Evolutionary conservation across 306 rosid species (phyloP).

Genomic region (Coriaria nepalensis): DNA sequence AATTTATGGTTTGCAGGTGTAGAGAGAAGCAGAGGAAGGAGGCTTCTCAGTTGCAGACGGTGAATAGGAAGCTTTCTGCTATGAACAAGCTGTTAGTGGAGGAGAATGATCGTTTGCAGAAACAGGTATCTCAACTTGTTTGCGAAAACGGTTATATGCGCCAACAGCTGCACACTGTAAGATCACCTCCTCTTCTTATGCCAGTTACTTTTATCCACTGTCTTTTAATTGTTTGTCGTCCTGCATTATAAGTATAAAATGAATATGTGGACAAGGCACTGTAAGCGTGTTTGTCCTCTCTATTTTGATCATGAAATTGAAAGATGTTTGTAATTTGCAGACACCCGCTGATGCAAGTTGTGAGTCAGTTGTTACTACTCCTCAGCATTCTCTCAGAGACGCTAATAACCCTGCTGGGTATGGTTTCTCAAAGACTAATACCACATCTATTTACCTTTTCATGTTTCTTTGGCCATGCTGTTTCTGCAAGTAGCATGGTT

Average conservation of each 20-base stretch:
- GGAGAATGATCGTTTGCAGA: constrained; percentile 96
- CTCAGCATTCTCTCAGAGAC: constrained; percentile 70
- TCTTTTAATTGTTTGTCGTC: neutral
- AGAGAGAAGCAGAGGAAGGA: constrained; percentile 98
- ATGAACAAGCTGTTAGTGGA: constrained; percentile 98
- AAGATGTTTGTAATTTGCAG: too few species aligned
- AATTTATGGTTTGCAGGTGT: constrained; percentile 39
- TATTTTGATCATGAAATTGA: too few species aligned
- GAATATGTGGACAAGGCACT: neutral
- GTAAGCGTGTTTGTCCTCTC: neutral
- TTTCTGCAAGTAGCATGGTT: too few species aligned
- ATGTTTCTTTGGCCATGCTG: constrained; percentile 7
- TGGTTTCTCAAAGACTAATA: constrained; percentile 8
- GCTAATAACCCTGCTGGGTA: constrained; percentile 99
- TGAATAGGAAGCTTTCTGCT: constrained; percentile 71
- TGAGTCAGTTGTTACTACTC: constrained; percentile 79
- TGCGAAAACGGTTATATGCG: constrained; percentile 88
- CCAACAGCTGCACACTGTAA: constrained; percentile 85
- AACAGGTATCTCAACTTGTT: constrained; percentile 91
- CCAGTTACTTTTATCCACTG: neutral
- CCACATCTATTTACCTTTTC: constrained; percentile 1
- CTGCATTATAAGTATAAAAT: too few species aligned
- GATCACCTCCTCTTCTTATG: constrained; percentile 6
- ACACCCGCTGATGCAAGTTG: constrained; percentile 85
- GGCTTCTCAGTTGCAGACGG: constrained; percentile 83